phyloP scores from a whole-genome alignment of 176 grass and related monocot species.

The Eleusine indica region DNA sequence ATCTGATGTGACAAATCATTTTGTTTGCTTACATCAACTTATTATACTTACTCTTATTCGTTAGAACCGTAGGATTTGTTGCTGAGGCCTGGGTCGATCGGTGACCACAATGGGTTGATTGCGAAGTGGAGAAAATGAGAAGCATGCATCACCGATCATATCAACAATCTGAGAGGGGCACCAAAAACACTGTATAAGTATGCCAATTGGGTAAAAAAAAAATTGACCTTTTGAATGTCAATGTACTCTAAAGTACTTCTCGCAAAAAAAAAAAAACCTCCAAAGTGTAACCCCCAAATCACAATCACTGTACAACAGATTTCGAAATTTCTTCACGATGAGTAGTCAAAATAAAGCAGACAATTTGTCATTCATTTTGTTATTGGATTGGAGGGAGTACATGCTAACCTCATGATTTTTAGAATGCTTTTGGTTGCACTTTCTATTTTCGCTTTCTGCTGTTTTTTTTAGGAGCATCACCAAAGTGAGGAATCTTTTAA shows the following conservation, averaged over 20 bases:
- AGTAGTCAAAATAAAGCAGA: neutral
- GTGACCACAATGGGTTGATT: neutral
- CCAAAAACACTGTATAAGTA: neutral
- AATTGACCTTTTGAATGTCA: too few species aligned
- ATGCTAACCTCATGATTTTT: neutral
- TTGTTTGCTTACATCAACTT: too few species aligned
- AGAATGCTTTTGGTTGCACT: neutral
- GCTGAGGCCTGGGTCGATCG: neutral
- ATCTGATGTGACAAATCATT: too few species aligned
- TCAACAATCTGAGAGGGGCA: neutral
- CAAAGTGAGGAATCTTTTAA: conserved; percentile 24
- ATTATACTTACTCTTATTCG: neutral
- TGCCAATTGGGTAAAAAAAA: too few species aligned
- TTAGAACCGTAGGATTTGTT: conserved; percentile 1
- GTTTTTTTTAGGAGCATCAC: conserved; percentile 24
- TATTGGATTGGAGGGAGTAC: neutral
- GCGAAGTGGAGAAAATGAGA: neutral
- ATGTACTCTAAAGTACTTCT: too few species aligned
- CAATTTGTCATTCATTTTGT: neutral
- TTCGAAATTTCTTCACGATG: neutral
- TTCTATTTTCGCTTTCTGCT: neutral
- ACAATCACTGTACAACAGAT: neutral
- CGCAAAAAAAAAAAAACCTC: too few species aligned
- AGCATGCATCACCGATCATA: neutral
- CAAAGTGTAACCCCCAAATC: too few species aligned